phyloP scores from a whole-genome alignment of 169 alveolate genomes.

The Sarcocystis neurona region DNA sequence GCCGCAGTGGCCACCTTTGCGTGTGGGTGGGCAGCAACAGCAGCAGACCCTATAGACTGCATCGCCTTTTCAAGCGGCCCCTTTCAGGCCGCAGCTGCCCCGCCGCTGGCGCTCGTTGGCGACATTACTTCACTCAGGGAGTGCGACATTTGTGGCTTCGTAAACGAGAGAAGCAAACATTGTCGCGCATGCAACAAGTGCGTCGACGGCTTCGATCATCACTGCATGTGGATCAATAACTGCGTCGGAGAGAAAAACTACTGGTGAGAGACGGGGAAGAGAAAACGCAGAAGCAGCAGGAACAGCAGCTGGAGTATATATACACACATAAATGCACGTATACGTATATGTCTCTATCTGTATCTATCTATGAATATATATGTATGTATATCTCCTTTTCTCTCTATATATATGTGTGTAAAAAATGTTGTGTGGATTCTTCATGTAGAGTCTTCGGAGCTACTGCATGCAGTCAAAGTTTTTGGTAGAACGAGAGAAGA shows the following conservation, averaged over 20 bases:
- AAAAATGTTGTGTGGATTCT: not conserved
- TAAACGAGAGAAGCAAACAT: constrained; percentile 67
- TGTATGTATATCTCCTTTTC: no score
- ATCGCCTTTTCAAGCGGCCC: constrained; percentile 48
- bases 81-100: not conserved
- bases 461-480: not conserved
- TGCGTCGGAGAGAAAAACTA: constrained; percentile 84
- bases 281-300: no score
- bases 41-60: constrained; percentile 60
- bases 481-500: not conserved
- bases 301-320: not conserved
- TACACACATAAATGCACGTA: not conserved
- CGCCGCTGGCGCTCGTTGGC: not conserved
- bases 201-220: constrained; percentile 84
- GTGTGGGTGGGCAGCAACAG: constrained; percentile 28
- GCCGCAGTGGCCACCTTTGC: not conserved
- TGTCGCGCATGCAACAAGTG: constrained; percentile 83
- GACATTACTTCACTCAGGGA: constrained; percentile 19
- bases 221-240: constrained; percentile 88
- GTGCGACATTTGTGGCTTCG: constrained; percentile 58
- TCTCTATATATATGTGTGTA: not conserved
- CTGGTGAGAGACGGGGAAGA: constrained; percentile 60
- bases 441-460: not conserved
- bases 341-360: not conserved
- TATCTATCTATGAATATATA: not conserved